Conservation (phyloP, 1,139 yeast species). For the Taphrina flavorubra region DNA sequence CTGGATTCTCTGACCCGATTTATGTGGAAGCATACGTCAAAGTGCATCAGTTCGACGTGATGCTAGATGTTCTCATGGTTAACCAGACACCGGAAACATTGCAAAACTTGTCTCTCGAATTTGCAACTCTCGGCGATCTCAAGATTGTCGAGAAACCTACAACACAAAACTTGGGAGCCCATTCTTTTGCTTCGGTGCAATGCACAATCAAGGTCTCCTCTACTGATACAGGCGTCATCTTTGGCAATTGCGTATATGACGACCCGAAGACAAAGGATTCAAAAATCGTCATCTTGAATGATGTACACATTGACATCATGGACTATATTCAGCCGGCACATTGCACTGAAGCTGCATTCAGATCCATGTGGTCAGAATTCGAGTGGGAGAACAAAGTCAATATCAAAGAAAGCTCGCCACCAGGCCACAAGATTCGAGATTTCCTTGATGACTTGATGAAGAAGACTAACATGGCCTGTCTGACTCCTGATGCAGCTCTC, state of each 20-base stretch:
- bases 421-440: constrained; percentile 61
- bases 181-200: constrained; percentile 89
- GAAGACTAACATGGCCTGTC: constrained; percentile 91
- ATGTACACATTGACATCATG: constrained; percentile 94
- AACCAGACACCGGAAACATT: constrained; percentile 92
- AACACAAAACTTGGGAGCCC: constrained; percentile 93
- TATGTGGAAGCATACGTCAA: constrained; percentile 96
- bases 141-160: constrained; percentile 93
- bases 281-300: constrained; percentile 88
- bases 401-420: constrained; percentile 64
- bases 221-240: constrained; percentile 96
- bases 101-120: constrained; percentile 90
- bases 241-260: constrained; percentile 95
- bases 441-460: constrained; percentile 77
- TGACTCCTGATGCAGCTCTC: constrained; percentile 82
- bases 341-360: constrained; percentile 86
- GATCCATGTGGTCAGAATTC: constrained; percentile 98
- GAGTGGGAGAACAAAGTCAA: constrained; percentile 99
- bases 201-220: constrained; percentile 92
- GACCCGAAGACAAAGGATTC: constrained; percentile 93
- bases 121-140: constrained; percentile 94
- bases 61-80: constrained; percentile 88
- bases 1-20: constrained; percentile 97
- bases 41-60: constrained; percentile 95
- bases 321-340: constrained; percentile 95